A percentile compares a stretch with the other conserved stretches of the same genome.
Evolutionary conservation across 805 yeast genomes (phyloP).

Genomic region (Zygotorulaspora danielsina): DNA sequence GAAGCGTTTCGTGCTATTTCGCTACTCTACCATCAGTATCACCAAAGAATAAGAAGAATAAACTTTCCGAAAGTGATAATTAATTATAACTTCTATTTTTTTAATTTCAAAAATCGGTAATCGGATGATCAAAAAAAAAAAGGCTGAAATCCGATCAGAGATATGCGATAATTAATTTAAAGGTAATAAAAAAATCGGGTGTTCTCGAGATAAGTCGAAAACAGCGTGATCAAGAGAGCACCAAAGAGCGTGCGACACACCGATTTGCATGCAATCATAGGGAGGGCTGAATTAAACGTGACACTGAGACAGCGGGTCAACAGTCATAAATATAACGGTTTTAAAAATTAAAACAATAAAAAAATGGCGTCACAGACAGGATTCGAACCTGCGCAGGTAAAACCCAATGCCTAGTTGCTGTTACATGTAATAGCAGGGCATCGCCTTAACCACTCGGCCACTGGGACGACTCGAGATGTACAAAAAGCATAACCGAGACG

Average conservation of each 20-base stretch:
- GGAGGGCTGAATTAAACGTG: neutral
- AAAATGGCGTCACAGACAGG: slow-evolving; percentile 93
- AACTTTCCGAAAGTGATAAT: too few species aligned
- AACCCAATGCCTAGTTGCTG: slow-evolving; percentile 77
- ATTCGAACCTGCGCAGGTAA: slow-evolving; percentile 99
- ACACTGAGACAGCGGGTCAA: neutral
- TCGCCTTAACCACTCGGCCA: slow-evolving; percentile 95
- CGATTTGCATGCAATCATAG: neutral
- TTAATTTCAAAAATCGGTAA: neutral
- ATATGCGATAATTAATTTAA: neutral
- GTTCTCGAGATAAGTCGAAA: neutral
- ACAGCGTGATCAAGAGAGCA: slow-evolving; percentile 1
- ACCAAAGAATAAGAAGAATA: too few species aligned
- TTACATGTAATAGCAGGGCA: slow-evolving; percentile 65
- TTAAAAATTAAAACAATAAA: slow-evolving; percentile 38
- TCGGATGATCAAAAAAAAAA: slow-evolving; percentile 1
- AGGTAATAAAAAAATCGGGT: neutral
- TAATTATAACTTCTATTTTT: neutral
- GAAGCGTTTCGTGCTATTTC: neutral
- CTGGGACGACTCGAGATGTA: slow-evolving; percentile 44
- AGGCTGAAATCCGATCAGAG: neutral
- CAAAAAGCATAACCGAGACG: too few species aligned
- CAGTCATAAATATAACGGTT: too few species aligned
- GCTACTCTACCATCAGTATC: neutral
- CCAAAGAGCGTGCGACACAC: neutral